Percentiles rank a stretch among this genome's conserved stretches.
These are phyloP conservation scores for Fomitopsis pinicola DNA, from an alignment of 1,284 basidiomycete species.

Conservation along the genomic window DNA sequence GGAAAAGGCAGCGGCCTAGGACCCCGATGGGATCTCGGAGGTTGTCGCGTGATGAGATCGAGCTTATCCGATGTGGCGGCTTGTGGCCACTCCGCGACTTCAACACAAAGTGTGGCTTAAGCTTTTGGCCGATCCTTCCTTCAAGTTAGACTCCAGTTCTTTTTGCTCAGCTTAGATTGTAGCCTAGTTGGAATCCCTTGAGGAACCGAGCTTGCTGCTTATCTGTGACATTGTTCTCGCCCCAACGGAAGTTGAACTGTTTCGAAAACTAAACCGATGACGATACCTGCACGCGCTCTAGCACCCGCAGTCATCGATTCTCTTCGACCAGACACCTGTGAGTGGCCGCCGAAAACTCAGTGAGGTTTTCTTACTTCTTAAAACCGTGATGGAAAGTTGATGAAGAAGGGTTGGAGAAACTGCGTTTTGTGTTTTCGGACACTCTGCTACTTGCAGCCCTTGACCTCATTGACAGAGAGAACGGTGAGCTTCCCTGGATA, in stretches of 20 bases:
- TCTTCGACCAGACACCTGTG: conserved; percentile 4
- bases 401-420: conserved; percentile 48
- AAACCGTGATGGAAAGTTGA: conserved; percentile 37
- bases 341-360: not conserved
- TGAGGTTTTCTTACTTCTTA: not conserved
- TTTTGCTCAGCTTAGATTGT: too few species aligned
- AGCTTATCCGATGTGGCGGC: not conserved
- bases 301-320: not conserved
- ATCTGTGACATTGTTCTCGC: too few species aligned
- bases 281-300: not conserved
- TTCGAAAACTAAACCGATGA: not conserved
- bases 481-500: conserved; percentile 36
- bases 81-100: too few species aligned
- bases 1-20: not conserved
- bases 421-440: conserved; percentile 58
- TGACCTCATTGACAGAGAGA: conserved; percentile 65
- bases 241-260: too few species aligned
- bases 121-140: too few species aligned
- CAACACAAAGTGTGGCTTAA: too few species aligned
- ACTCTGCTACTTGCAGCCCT: conserved; percentile 59
- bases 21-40: not conserved
- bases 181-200: too few species aligned
- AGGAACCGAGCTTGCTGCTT: too few species aligned
- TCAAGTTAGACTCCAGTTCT: too few species aligned
- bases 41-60: not conserved